These are phyloP conservation scores for Tylopilus vinaceipallidus DNA, from an alignment of 768 basidiomycete genomes.

Conservation along the genomic window DNA sequence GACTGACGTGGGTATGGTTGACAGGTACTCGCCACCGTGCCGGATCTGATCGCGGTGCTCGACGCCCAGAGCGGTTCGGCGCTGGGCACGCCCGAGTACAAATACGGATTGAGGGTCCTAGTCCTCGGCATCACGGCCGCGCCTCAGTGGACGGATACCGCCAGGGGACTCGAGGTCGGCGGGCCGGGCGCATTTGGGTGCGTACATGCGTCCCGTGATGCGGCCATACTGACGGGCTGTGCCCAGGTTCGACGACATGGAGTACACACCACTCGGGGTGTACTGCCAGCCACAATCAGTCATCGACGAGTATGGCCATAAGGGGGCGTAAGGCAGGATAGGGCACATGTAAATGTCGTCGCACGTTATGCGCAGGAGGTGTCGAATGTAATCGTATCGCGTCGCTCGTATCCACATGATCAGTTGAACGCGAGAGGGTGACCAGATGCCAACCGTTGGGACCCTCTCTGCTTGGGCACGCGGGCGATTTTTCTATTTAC, in stretches of 20 bases:
- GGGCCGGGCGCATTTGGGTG: conserved; percentile 56
- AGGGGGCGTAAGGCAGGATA: no score
- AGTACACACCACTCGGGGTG: conserved; percentile 38
- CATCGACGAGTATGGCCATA: conserved; percentile 40
- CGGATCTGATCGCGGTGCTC: conserved; percentile 62
- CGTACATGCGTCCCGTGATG: conserved; percentile 5
- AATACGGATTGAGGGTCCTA: conserved; percentile 58
- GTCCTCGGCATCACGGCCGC: conserved; percentile 47
- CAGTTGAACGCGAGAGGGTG: no score
- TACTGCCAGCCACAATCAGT: conserved; percentile 45
- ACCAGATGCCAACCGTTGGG: no score
- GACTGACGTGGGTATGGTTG: conserved; percentile 8
- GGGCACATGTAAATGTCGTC: no score
- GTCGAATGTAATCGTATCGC: no score
- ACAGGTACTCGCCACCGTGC: conserved; percentile 54
- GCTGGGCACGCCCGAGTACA: conserved; percentile 62
- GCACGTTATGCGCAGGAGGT: no score
- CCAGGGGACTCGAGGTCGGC: conserved; percentile 47
- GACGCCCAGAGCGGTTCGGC: conserved; percentile 62
- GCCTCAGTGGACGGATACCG: conserved; percentile 54
- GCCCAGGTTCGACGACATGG: conserved; percentile 30
- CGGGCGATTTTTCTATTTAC: no score
- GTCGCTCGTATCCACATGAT: no score
- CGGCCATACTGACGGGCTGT: conserved; percentile 7
- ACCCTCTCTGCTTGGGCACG: no score